These are phyloP conservation scores for Eimeria zaria DNA, from an alignment of 169 alveolate genomes.

Conservation along the genomic window DNA sequence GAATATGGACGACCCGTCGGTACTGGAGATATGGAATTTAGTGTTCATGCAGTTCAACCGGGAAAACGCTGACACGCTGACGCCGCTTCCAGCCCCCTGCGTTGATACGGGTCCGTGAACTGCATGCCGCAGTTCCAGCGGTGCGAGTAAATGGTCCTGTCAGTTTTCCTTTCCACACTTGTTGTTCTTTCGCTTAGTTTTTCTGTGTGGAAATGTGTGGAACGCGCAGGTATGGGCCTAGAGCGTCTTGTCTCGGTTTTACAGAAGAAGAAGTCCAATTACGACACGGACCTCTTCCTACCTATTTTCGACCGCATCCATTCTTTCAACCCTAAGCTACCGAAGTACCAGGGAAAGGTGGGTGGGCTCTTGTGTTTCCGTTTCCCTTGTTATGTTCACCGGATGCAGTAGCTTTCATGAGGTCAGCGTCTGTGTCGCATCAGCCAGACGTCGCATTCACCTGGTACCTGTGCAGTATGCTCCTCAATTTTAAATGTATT, in stretches of 20 bases:
- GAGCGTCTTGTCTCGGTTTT: conserved; percentile 96
- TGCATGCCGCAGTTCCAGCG: neutral
- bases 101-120: conserved; percentile 95
- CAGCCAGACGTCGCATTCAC: neutral
- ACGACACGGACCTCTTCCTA: conserved; percentile 96
- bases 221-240: conserved; percentile 94
- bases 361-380: neutral
- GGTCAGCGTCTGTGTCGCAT: no score
- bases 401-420: no score
- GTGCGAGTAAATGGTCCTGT: neutral
- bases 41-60: conserved; percentile 98
- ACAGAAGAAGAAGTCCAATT: conserved; percentile 93
- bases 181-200: neutral
- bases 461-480: neutral
- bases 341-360: conserved; percentile 93
- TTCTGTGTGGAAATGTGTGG: neutral
- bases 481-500: neutral
- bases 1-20: conserved; percentile 97
- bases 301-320: conserved; percentile 93
- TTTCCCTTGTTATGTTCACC: neutral
- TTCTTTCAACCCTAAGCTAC: conserved; percentile 89
- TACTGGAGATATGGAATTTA: conserved; percentile 97
- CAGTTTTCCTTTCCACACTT: neutral
- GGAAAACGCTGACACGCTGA: conserved; percentile 92
- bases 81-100: conserved; percentile 95